A percentile compares a stretch with the other conserved stretches of the same genome.
Conservation (phyloP, 192 early-diverging fungal species). For the Coemansia sp. region DNA sequence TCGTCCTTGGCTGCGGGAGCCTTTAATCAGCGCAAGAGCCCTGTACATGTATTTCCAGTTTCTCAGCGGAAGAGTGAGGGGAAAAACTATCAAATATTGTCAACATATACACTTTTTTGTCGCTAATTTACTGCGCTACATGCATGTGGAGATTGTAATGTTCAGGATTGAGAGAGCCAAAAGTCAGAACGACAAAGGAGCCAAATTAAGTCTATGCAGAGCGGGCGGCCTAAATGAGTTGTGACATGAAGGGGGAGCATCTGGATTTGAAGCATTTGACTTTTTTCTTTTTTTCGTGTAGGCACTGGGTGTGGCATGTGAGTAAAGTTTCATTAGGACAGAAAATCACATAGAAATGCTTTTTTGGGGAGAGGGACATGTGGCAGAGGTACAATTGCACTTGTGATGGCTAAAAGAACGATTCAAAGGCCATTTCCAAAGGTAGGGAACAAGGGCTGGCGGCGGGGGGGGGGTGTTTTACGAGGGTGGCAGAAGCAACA, state of each 20-base stretch:
- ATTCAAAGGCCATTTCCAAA: background rate
- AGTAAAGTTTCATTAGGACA: background rate
- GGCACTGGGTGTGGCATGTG: conserved; percentile 12
- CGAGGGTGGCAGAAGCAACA: conserved; percentile 32
- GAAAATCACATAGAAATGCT: conserved; percentile 3
- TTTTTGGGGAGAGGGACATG: conserved; percentile 1
- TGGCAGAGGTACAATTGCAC: conserved; percentile 5
- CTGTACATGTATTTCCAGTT: background rate
- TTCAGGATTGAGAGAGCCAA: background rate
- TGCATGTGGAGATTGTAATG: background rate
- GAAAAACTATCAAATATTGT: background rate
- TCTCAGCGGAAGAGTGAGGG: background rate
- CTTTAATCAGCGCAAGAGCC: background rate
- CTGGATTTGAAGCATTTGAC: conserved; percentile 8
- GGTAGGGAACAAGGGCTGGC: conserved; percentile 11
- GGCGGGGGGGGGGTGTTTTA: conserved; percentile 10
- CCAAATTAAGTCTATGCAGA: background rate
- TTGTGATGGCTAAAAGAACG: background rate
- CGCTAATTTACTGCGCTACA: background rate
- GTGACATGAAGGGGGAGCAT: conserved; percentile 1
- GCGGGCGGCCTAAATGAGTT: background rate
- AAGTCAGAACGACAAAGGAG: background rate
- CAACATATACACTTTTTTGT: background rate
- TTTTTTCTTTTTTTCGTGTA: background rate
- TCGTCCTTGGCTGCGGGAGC: no score